A percentile compares a stretch with the other conserved stretches of the same genome.
Conservation (phyloP, 2,329 filamentous ascomycete species). For the Ophiostoma tasmaniense region DNA sequence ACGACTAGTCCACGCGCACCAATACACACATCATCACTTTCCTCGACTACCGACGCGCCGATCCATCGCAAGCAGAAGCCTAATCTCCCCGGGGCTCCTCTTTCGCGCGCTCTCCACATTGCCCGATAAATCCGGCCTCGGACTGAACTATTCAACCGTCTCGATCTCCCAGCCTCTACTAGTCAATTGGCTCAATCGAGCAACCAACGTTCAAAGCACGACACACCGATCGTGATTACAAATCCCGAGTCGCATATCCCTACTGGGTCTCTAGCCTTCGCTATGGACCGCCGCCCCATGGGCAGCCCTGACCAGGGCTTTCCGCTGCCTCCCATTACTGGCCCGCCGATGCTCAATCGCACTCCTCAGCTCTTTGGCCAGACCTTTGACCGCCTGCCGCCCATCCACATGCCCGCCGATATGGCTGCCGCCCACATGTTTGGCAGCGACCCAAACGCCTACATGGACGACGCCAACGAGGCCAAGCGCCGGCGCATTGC, state of each 20-base stretch:
- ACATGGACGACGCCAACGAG: constrained; percentile 63
- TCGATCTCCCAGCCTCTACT: not conserved
- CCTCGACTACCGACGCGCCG: not conserved
- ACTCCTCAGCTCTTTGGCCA: constrained; percentile 63
- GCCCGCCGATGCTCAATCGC: constrained; percentile 54
- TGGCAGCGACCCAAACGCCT: constrained; percentile 41
- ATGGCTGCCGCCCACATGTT: constrained; percentile 50
- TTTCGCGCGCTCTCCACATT: not conserved
- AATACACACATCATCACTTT: not conserved
- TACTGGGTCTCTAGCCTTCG: not conserved
- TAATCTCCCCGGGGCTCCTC: not conserved
- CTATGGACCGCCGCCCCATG: constrained; percentile 42
- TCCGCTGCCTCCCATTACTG: constrained; percentile 47
- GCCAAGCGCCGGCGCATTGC: constrained; percentile 84
- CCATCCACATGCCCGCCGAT: constrained; percentile 49
- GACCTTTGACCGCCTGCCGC: constrained; percentile 49
- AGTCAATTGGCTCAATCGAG: too few species aligned
- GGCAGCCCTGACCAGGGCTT: constrained; percentile 37
- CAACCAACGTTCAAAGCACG: not conserved
- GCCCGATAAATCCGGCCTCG: not conserved
- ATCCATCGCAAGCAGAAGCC: not conserved
- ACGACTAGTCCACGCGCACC: not conserved
- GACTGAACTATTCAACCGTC: not conserved
- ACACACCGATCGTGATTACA: not conserved
- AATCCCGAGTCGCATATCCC: not conserved